These are phyloP conservation scores for Candida pseudoviswanathii DNA, from an alignment of 1,139 yeast genomes.

Conservation along the genomic window DNA sequence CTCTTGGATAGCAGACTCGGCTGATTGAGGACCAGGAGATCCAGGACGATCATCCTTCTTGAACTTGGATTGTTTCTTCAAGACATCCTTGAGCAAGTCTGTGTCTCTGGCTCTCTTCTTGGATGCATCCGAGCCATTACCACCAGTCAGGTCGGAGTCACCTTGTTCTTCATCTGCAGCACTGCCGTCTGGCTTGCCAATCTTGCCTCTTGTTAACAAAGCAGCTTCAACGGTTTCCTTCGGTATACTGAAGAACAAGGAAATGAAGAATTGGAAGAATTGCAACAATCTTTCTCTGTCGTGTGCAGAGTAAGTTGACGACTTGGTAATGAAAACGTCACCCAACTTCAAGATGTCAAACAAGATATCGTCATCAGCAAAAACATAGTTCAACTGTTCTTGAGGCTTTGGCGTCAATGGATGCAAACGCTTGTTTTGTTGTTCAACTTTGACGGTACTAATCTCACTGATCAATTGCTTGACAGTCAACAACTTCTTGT, in stretches of 20 bases:
- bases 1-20: conserved; percentile 41
- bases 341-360: conserved; percentile 74
- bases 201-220: conserved; percentile 24
- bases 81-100: conserved; percentile 73
- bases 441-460: conserved; percentile 90
- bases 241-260: conserved; percentile 65
- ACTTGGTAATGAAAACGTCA: conserved; percentile 66
- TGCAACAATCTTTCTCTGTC: conserved; percentile 80
- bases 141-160: conserved; percentile 11
- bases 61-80: conserved; percentile 63
- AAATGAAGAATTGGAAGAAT: conserved; percentile 70
- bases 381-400: conserved; percentile 71
- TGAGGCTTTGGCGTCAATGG: conserved; percentile 87
- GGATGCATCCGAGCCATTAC: conserved; percentile 19
- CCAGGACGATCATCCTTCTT: conserved; percentile 41
- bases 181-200: conserved; percentile 17
- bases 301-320: conserved; percentile 73
- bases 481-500: conserved; percentile 86
- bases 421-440: conserved; percentile 71
- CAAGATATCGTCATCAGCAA: conserved; percentile 68
- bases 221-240: conserved; percentile 32
- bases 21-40: conserved; percentile 30
- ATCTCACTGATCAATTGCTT: conserved; percentile 90
- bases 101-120: conserved; percentile 61
- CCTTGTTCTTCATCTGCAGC: conserved; percentile 16